Conservation (phyloP, 192 early-diverging fungal species). For the Phlyctochytrium planicorne region DNA sequence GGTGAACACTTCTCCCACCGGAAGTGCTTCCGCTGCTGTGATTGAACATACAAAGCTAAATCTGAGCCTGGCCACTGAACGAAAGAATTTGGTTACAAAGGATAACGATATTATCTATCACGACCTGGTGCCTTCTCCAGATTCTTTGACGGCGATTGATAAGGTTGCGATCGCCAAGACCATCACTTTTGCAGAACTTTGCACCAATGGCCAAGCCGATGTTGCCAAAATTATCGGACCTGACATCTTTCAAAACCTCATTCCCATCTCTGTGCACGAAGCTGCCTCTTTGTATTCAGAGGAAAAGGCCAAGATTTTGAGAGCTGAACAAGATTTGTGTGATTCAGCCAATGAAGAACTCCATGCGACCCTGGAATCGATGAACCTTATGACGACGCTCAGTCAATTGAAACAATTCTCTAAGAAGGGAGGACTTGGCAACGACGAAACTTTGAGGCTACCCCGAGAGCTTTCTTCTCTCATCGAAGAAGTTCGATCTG, state of each 20-base stretch:
- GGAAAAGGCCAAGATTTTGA: slow-evolving; percentile 90
- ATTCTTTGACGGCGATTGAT: slow-evolving; percentile 77
- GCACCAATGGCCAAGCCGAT: slow-evolving; percentile 63
- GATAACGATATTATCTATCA: slow-evolving; percentile 99
- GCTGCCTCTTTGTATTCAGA: slow-evolving; percentile 92
- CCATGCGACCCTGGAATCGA: slow-evolving; percentile 76
- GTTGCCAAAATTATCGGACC: slow-evolving; percentile 83
- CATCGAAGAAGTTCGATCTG: slow-evolving; percentile 54
- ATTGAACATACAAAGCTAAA: slow-evolving; percentile 72
- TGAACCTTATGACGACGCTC: slow-evolving; percentile 79
- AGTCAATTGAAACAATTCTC: slow-evolving; percentile 70
- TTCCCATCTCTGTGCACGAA: slow-evolving; percentile 94
- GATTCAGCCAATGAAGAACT: slow-evolving; percentile 84
- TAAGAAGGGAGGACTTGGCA: slow-evolving; percentile 32
- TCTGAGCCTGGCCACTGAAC: slow-evolving; percentile 66
- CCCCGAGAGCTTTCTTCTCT: slow-evolving; percentile 61
- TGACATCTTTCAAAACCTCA: slow-evolving; percentile 84
- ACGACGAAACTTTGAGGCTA: slow-evolving; percentile 29
- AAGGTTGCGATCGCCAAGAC: slow-evolving; percentile 82
- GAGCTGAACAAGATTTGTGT: slow-evolving; percentile 74
- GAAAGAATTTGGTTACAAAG: slow-evolving; percentile 62
- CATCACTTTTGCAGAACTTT: slow-evolving; percentile 72
- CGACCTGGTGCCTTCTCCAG: slow-evolving; percentile 76
- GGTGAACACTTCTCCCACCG: slow-evolving; percentile 4
- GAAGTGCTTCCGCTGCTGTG: slow-evolving; percentile 59